phyloP scores from a whole-genome alignment of 2,329 filamentous ascomycete species.

The Madurella fahalii region DNA sequence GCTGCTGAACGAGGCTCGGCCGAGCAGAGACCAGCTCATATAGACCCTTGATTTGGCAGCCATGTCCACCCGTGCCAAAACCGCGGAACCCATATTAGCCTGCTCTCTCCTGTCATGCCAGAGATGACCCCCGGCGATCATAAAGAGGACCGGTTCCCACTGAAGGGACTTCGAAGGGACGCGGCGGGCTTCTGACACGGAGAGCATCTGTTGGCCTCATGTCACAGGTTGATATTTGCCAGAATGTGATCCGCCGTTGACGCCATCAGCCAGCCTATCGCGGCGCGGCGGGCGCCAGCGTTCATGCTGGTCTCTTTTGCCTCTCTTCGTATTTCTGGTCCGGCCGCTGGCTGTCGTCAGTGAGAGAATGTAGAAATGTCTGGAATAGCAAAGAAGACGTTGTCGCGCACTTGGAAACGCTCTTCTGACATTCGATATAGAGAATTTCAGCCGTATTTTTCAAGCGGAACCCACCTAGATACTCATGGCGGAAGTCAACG shows the following conservation, averaged over 20 bases:
- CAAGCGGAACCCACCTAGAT: background rate
- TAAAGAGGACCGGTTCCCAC: background rate
- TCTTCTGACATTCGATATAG: background rate
- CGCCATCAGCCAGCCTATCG: background rate
- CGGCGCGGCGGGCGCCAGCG: background rate
- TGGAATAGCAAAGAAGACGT: background rate
- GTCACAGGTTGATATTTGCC: slow-evolving; percentile 27
- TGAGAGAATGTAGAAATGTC: background rate
- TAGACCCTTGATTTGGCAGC: background rate
- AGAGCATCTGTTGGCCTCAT: background rate
- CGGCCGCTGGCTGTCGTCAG: background rate
- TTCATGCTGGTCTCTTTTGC: background rate
- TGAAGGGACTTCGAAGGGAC: background rate
- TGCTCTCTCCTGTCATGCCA: background rate
- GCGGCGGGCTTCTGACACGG: background rate
- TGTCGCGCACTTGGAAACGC: background rate
- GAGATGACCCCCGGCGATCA: background rate
- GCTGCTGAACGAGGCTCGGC: too few relatives aligned
- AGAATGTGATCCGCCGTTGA: slow-evolving; percentile 16
- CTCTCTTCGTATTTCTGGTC: slow-evolving; percentile 1
- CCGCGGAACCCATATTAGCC: background rate
- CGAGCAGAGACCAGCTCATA: background rate
- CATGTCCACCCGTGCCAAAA: background rate
- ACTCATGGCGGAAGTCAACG: background rate
- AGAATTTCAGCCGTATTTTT: background rate